Percentiles rank a stretch among this genome's conserved stretches.
Evolutionary conservation across 176 grass and related monocot species (phyloP).

Genomic region (Aegilops umbellulata): DNA sequence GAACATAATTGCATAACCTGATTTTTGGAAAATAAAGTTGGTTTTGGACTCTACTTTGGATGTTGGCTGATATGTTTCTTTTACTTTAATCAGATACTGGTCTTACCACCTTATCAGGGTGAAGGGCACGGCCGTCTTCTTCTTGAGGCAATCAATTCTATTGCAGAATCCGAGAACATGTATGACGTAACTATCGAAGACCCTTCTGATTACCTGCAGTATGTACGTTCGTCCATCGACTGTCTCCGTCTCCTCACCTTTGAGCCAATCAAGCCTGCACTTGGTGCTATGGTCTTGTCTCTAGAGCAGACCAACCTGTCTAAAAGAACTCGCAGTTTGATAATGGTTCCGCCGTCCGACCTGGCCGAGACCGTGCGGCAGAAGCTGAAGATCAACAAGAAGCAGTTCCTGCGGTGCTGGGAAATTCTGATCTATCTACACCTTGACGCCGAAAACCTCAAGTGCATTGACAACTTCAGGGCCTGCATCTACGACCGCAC

Average conservation of each 20-base stretch:
- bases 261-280: conserved; percentile 54
- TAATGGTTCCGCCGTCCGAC: conserved; percentile 43
- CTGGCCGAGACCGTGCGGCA: conserved; percentile 49
- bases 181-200: conserved; percentile 85
- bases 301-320: conserved; percentile 71
- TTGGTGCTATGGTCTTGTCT: conserved; percentile 40
- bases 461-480: conserved; percentile 73
- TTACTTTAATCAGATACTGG: conserved; percentile 60
- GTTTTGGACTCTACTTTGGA: background rate
- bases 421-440: conserved; percentile 81
- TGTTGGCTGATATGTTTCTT: conserved; percentile 13
- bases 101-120: conserved; percentile 82
- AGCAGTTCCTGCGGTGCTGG: conserved; percentile 81
- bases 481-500: conserved; percentile 67
- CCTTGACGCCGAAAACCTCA: conserved; percentile 50
- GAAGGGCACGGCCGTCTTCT: conserved; percentile 75
- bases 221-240: conserved; percentile 74
- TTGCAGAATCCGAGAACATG: conserved; percentile 70
- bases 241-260: conserved; percentile 61
- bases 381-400: conserved; percentile 88
- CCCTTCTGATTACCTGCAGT: conserved; percentile 92
- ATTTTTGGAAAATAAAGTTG: background rate
- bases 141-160: conserved; percentile 74
- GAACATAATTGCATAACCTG: background rate
- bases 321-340: conserved; percentile 45